phyloP scores from a whole-genome alignment of 2,329 filamentous ascomycete genomes.

The Aureobasidium mangrovei region DNA sequence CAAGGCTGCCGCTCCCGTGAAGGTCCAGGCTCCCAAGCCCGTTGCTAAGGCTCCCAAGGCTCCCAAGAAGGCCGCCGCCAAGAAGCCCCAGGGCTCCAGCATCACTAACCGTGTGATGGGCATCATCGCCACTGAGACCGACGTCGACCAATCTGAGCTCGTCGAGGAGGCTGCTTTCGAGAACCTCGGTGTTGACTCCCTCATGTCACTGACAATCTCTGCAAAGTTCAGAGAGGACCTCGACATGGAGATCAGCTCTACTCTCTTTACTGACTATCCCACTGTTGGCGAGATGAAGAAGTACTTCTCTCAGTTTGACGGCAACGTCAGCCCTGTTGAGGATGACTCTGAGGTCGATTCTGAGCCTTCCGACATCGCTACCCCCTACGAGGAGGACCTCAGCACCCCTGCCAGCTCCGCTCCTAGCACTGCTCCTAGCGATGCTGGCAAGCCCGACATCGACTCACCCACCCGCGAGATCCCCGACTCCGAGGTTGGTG shows the following conservation, averaged over 20 bases:
- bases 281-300: conserved; percentile 54
- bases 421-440: conserved; percentile 33
- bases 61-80: conserved; percentile 40
- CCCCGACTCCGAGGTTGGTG: conserved; percentile 27
- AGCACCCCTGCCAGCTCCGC: conserved; percentile 43
- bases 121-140: conserved; percentile 59
- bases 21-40: conserved; percentile 19
- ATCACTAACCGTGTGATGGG: conserved; percentile 49
- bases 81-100: conserved; percentile 40
- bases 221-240: conserved; percentile 55
- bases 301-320: conserved; percentile 43
- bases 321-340: conserved; percentile 30
- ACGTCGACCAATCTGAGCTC: conserved; percentile 49
- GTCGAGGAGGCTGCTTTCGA: conserved; percentile 53
- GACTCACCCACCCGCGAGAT: conserved; percentile 28
- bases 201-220: conserved; percentile 53
- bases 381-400: conserved; percentile 34
- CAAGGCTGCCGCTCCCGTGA: conserved; percentile 5
- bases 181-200: conserved; percentile 53
- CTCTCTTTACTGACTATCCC: conserved; percentile 51
- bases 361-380: conserved; percentile 32
- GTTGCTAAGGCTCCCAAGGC: conserved; percentile 28
- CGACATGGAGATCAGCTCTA: conserved; percentile 49
- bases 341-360: conserved; percentile 34
- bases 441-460: conserved; percentile 33